Conservation (phyloP, 371 early-diverging fungal genomes). For the Mortierella sp. region DNA sequence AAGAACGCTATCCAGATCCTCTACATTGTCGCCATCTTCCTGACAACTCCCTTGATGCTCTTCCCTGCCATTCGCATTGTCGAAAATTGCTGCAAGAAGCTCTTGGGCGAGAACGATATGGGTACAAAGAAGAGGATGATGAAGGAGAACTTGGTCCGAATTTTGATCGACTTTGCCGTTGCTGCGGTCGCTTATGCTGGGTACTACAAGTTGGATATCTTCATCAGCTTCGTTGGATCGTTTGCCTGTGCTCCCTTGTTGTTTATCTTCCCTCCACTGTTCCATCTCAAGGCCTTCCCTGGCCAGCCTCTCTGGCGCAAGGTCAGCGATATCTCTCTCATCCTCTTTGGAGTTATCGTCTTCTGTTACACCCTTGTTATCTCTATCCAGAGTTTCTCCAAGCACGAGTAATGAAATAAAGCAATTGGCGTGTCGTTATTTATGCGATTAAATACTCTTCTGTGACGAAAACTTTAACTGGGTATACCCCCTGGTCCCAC, state of each 20-base stretch:
- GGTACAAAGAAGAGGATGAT: constrained; percentile 82
- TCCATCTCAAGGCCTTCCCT: constrained; percentile 74
- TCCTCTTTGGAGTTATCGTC: constrained; percentile 80
- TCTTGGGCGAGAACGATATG: too few species aligned
- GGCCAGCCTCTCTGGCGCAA: constrained; percentile 62
- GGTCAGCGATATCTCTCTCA: constrained; percentile 71
- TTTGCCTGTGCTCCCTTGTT: constrained; percentile 83
- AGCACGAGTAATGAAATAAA: not conserved
- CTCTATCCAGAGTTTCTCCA: constrained; percentile 67
- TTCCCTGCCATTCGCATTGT: constrained; percentile 93
- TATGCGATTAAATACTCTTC: not conserved
- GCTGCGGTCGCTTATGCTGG: constrained; percentile 86
- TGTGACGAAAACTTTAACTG: not conserved
- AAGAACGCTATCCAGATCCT: constrained; percentile 81
- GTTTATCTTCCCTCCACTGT: constrained; percentile 83
- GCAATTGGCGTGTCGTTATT: not conserved
- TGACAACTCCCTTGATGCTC: constrained; percentile 88
- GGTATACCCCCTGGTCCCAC: too few species aligned
- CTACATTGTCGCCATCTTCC: constrained; percentile 90
- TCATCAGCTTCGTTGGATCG: constrained; percentile 92
- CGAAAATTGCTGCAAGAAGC: constrained; percentile 63
- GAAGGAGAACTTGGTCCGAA: constrained; percentile 86
- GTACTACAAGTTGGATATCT: constrained; percentile 87
- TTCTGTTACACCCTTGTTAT: constrained; percentile 85
- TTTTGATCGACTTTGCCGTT: constrained; percentile 73